Evolutionary conservation across 805 yeast genomes (phyloP).

Genomic region (Wickerhamiella sergipiensis): DNA sequence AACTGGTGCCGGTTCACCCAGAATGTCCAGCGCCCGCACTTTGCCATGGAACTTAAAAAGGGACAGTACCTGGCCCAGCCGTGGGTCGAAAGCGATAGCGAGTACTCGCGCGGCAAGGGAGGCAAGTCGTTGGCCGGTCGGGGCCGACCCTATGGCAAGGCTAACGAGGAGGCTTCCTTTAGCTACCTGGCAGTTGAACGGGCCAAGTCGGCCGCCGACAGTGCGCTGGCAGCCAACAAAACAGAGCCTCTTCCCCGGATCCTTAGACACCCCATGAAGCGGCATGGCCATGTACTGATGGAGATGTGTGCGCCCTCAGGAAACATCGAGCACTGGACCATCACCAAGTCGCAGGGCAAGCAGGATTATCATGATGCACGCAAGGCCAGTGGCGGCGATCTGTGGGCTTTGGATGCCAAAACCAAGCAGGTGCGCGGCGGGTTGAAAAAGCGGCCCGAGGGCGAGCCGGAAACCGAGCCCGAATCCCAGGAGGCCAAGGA

Average conservation of each 20-base stretch:
- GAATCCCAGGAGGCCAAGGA: background rate
- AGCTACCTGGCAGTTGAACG: slow-evolving; percentile 65
- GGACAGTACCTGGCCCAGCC: slow-evolving; percentile 60
- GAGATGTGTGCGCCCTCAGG: slow-evolving; percentile 74
- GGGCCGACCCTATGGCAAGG: slow-evolving; percentile 66
- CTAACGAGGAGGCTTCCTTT: slow-evolving; percentile 56
- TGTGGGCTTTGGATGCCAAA: slow-evolving; percentile 69
- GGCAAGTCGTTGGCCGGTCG: slow-evolving; percentile 43
- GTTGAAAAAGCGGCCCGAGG: background rate
- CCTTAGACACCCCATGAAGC: slow-evolving; percentile 49
- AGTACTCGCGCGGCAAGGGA: slow-evolving; percentile 34
- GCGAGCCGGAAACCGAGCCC: background rate
- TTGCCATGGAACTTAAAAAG: slow-evolving; percentile 67
- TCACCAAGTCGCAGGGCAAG: slow-evolving; percentile 64
- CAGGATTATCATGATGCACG: slow-evolving; percentile 81
- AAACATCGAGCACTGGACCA: slow-evolving; percentile 70
- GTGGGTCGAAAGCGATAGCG: slow-evolving; percentile 41
- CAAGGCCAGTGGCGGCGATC: slow-evolving; percentile 70
- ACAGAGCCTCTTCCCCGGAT: slow-evolving; percentile 55
- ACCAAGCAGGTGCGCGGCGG: slow-evolving; percentile 29
- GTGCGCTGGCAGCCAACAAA: slow-evolving; percentile 8
- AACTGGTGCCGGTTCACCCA: slow-evolving; percentile 67
- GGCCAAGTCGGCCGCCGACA: slow-evolving; percentile 10
- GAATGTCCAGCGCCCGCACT: slow-evolving; percentile 63
- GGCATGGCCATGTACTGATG: slow-evolving; percentile 69